These are phyloP conservation scores for Dunaliella primolecta DNA, from an alignment of 139 green algal species.

Conservation along the genomic window DNA sequence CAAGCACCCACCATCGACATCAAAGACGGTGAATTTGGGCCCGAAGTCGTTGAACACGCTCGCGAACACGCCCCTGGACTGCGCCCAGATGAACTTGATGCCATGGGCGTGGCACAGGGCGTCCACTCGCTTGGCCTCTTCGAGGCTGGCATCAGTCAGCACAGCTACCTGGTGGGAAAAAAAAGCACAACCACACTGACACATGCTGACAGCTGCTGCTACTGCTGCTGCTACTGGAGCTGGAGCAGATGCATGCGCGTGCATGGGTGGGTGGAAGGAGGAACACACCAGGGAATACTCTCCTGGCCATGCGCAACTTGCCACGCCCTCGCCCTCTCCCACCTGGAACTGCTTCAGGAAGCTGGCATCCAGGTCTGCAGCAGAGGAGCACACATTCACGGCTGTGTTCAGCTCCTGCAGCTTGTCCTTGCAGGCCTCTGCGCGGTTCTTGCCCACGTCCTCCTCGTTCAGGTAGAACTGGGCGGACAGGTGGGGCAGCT, in stretches of 20 bases:
- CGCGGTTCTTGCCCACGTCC: conserved; percentile 87
- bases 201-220: background rate
- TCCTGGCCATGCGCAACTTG: background rate
- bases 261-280: background rate
- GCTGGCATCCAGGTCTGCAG: conserved; percentile 52
- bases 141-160: conserved; percentile 56
- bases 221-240: too few relatives aligned
- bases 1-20: conserved; percentile 86
- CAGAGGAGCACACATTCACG: conserved; percentile 69
- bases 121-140: conserved; percentile 71
- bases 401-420: conserved; percentile 95
- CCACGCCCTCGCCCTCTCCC: background rate
- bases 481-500: conserved; percentile 70
- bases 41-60: conserved; percentile 97
- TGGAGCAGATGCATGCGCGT: background rate
- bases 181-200: background rate
- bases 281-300: background rate
- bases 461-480: conserved; percentile 95
- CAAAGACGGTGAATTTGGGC: conserved; percentile 76
- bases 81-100: conserved; percentile 84
- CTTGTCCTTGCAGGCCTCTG: conserved; percentile 81
- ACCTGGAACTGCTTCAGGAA: conserved; percentile 83
- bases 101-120: conserved; percentile 70
- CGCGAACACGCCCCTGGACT: conserved; percentile 90
- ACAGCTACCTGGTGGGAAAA: conserved; percentile 93